These are phyloP conservation scores for Talaromyces marneffei DNA, from an alignment of 2,329 filamentous ascomycete species.

Conservation along the genomic window DNA sequence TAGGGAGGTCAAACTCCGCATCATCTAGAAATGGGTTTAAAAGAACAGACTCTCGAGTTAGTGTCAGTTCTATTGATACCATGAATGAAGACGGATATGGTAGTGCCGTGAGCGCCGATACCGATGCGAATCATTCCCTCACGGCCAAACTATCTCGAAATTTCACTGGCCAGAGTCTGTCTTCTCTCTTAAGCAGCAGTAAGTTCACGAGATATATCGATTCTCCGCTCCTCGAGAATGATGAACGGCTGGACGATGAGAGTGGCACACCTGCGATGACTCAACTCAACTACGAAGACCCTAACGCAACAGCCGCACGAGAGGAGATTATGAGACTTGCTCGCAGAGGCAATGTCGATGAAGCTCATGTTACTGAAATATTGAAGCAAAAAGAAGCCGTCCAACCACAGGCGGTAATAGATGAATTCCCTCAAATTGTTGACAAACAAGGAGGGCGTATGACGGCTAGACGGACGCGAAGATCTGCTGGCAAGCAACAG, in stretches of 20 bases:
- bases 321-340: conserved; percentile 47
- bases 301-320: conserved; percentile 51
- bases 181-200: conserved; percentile 27
- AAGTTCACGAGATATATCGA: conserved; percentile 23
- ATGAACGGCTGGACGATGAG: conserved; percentile 25
- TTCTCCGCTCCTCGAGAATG: conserved; percentile 22
- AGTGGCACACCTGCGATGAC: conserved; percentile 40
- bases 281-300: conserved; percentile 45
- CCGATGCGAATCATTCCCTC: conserved; percentile 16
- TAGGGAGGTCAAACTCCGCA: conserved; percentile 40
- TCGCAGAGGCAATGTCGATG: conserved; percentile 28
- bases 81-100: conserved; percentile 41
- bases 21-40: conserved; percentile 27
- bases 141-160: conserved; percentile 20
- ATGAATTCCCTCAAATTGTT: conserved; percentile 8
- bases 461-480: conserved; percentile 9
- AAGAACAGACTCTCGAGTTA: conserved; percentile 35
- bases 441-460: conserved; percentile 4
- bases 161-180: conserved; percentile 26
- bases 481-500: conserved; percentile 13
- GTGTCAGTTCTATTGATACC: conserved; percentile 47
- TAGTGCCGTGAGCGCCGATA: conserved; percentile 26
- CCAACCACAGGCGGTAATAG: conserved; percentile 6
- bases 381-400: conserved; percentile 8
- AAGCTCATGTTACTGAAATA: background rate